These are phyloP conservation scores for Lonicera japonica DNA, from an alignment of 129 eudicot species.

Conservation along the genomic window DNA sequence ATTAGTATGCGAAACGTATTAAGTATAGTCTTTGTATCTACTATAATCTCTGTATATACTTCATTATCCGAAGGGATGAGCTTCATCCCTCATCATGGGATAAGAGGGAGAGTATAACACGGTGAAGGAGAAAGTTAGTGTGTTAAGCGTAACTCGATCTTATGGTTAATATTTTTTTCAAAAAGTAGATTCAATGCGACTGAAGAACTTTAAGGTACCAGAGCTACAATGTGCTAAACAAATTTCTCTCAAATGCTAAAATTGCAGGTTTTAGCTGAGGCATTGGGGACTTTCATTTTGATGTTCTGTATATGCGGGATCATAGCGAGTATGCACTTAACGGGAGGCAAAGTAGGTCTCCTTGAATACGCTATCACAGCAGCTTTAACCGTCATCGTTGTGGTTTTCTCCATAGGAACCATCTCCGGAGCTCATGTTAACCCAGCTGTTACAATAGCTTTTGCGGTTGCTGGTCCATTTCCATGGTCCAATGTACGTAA, in stretches of 20 bases:
- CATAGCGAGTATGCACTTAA: slow-evolving; percentile 47
- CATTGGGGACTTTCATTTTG: slow-evolving; percentile 72
- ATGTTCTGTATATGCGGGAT: slow-evolving; percentile 78
- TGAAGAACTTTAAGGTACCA: no score
- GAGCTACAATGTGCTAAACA: neutral
- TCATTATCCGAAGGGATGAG: no score
- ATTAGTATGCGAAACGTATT: neutral
- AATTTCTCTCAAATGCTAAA: neutral
- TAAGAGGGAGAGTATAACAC: neutral
- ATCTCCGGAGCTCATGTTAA: slow-evolving; percentile 97
- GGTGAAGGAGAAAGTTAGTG: neutral
- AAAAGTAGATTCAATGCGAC: no score
- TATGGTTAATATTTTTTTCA: no score
- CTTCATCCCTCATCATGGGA: neutral
- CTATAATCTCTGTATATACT: no score
- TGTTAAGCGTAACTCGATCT: no score
- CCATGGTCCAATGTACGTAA: slow-evolving; percentile 73
- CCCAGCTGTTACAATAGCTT: slow-evolving; percentile 90
- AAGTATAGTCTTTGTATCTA: neutral
- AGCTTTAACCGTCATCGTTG: slow-evolving; percentile 58
- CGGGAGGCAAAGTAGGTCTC: slow-evolving; percentile 58
- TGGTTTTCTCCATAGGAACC: slow-evolving; percentile 61
- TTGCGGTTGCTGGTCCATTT: slow-evolving; percentile 74
- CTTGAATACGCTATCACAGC: slow-evolving; percentile 88
- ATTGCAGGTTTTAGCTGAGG: slow-evolving; percentile 71